Base-by-base conservation (phyloP, 73 alveolate species). In the Blepharisma japonicum region DNA sequence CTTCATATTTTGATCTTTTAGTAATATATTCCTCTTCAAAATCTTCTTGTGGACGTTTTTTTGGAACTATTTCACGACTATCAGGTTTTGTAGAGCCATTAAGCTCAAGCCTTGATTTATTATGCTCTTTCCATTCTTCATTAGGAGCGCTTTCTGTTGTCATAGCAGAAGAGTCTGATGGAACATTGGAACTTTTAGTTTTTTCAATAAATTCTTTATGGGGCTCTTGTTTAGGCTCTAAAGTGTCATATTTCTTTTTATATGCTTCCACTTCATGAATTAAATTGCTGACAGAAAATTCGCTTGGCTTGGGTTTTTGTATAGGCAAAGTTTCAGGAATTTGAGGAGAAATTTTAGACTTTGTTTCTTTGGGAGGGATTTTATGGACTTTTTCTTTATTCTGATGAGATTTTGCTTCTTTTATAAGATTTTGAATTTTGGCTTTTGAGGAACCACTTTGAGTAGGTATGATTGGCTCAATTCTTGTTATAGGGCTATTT, bases 51-150 rank as follows among this genome's bases (percentile, higher is more conserved):
- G 4, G 5, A 25, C 38, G 42, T 3, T 32, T 32, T 32, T 32
- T 32, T 1, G 42, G 42, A 32, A 32, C 42, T 0, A 32, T 32
- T 32, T 32, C 42, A 32, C 3, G 42, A 32, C 42, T 18, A 9
- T 61, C 48, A 14, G 74, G 23, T 2, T n/a, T 61, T 2, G 14
- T 61, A 25, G 23, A 61, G 23, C 74, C 74, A 18, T 11, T 18
- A 61, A n/a, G 74, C 23, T 61, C 74, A 18, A 5, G 48, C 23
- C 48, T n/a, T 14, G 23, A 9, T 61, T 61, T 61, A 25, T 39
- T 61, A 9, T 14, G 47, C 23, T 61, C 74, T 61, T 61, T 61
- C 74, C 74, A 61, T 61, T 61, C 74, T 8, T 61, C 74, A 25
- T 8, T 39, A 14, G 39, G 74, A 61, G 2, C 5, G 2, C 14